phyloP scores from a whole-genome alignment of 441 rosid species.

The Erysimum pusillum region DNA sequence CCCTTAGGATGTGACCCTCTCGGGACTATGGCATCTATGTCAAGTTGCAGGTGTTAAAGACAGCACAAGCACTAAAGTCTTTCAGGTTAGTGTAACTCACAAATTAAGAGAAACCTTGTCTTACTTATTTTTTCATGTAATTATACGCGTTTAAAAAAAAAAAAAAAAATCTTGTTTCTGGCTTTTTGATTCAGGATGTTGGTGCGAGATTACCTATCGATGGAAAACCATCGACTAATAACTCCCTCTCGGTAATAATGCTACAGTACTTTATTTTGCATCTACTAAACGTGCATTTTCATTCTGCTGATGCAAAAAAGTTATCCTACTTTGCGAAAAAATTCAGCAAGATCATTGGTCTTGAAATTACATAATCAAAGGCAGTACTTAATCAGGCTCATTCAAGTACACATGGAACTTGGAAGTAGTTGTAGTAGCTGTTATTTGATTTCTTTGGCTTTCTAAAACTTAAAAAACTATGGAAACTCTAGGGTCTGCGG shows the following conservation, averaged over 20 bases:
- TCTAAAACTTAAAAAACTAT: constrained; percentile 26
- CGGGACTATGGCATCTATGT: constrained; percentile 84
- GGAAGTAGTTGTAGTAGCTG: constrained; percentile 2
- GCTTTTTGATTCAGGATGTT: constrained; percentile 54
- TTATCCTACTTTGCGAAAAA: neutral
- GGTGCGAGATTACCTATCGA: constrained; percentile 58
- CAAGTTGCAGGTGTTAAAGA: constrained; percentile 69
- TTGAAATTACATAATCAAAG: constrained; percentile 7
- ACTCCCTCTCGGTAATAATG: constrained; percentile 59
- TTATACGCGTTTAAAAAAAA: neutral
- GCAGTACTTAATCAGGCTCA: neutral
- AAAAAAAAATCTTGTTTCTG: constrained; percentile 21
- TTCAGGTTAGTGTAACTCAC: constrained; percentile 57
- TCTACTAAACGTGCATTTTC: neutral
- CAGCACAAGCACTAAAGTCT: constrained; percentile 50
- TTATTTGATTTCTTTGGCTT: neutral
- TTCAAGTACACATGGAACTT: constrained; percentile 2
- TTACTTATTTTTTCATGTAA: neutral
- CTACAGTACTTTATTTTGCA: neutral
- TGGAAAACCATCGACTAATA: constrained; percentile 56
- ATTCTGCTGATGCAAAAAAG: neutral
- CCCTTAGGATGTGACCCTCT: constrained; percentile 72
- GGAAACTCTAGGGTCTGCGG: constrained; percentile 73
- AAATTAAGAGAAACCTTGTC: neutral
- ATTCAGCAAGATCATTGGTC: constrained; percentile 2